Percentiles rank a stretch among this genome's conserved stretches.
Evolutionary conservation across 805 yeast species (phyloP).

Genomic region (Candida vaughaniae): DNA sequence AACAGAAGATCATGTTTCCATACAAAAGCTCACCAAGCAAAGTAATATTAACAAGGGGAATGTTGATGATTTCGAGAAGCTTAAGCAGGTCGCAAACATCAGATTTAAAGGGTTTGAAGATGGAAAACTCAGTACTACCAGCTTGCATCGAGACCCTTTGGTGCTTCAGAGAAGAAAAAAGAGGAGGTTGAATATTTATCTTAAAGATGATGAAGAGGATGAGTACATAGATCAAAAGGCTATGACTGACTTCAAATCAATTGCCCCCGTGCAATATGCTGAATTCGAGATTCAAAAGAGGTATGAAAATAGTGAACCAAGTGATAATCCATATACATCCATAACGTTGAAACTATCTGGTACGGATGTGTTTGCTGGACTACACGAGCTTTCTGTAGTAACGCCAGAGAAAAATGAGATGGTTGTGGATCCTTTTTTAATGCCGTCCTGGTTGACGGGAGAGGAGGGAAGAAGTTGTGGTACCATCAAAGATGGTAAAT

Average conservation of each 20-base stretch:
- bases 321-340: slow-evolving; percentile 16
- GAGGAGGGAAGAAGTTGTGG: slow-evolving; percentile 63
- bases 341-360: slow-evolving; percentile 52
- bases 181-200: slow-evolving; percentile 5
- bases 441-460: slow-evolving; percentile 81
- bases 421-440: slow-evolving; percentile 50
- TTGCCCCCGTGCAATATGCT: slow-evolving; percentile 58
- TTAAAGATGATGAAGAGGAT: slow-evolving; percentile 12
- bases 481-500: slow-evolving; percentile 19
- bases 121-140: slow-evolving; percentile 27
- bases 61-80: neutral
- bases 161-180: slow-evolving; percentile 6
- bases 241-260: slow-evolving; percentile 45
- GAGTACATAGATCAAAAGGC: slow-evolving; percentile 12
- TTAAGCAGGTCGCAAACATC: slow-evolving; percentile 48
- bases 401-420: slow-evolving; percentile 24
- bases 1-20: slow-evolving; percentile 38
- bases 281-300: slow-evolving; percentile 38
- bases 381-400: slow-evolving; percentile 59
- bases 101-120: slow-evolving; percentile 59
- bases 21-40: slow-evolving; percentile 16
- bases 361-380: slow-evolving; percentile 72
- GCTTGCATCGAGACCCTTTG: slow-evolving; percentile 37
- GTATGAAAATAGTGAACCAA: neutral
- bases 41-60: neutral